Conservation (phyloP, 768 basidiomycete genomes). For the Rickenella mellea region DNA sequence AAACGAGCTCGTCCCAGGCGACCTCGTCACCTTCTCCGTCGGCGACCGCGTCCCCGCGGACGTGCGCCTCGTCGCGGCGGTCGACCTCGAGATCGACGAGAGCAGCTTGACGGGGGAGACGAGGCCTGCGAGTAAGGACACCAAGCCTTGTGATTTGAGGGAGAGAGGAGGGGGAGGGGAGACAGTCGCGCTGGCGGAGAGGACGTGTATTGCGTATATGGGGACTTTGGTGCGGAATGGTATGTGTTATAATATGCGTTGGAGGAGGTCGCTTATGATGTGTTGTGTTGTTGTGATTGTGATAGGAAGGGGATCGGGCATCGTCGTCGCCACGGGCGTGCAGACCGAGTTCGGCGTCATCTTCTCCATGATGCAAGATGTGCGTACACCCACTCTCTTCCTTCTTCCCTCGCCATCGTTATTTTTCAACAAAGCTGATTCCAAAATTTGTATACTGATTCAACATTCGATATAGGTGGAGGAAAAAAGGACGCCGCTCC, state of each 20-base stretch:
- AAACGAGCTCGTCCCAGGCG: conserved; percentile 94
- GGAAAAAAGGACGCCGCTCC: conserved; percentile 87
- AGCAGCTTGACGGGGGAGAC: conserved; percentile 94
- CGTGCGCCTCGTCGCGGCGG: conserved; percentile 69
- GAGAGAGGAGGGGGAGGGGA: conserved; percentile 27
- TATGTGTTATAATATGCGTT: conserved; percentile 18
- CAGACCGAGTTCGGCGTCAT: conserved; percentile 94
- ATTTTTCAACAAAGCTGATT: not conserved
- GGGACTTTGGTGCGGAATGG: conserved; percentile 90
- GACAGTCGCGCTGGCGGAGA: conserved; percentile 63
- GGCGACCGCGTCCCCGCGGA: conserved; percentile 95
- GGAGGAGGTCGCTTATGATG: not conserved
- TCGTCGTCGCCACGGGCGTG: conserved; percentile 79
- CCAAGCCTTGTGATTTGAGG: conserved; percentile 43
- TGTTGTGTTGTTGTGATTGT: not conserved
- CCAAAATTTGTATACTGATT: not conserved
- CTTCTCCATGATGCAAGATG: conserved; percentile 98
- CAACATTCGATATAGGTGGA: conserved; percentile 39
- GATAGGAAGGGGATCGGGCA: conserved; percentile 68
- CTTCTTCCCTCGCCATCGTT: not conserved
- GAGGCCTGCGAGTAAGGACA: conserved; percentile 60
- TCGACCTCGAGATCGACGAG: conserved; percentile 92
- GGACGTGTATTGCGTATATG: conserved; percentile 89
- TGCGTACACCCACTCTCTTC: conserved; percentile 21
- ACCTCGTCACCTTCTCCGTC: conserved; percentile 80